Evolutionary conservation across 2,329 filamentous ascomycete genomes (phyloP).

Genomic region (Fusarium graminum): DNA sequence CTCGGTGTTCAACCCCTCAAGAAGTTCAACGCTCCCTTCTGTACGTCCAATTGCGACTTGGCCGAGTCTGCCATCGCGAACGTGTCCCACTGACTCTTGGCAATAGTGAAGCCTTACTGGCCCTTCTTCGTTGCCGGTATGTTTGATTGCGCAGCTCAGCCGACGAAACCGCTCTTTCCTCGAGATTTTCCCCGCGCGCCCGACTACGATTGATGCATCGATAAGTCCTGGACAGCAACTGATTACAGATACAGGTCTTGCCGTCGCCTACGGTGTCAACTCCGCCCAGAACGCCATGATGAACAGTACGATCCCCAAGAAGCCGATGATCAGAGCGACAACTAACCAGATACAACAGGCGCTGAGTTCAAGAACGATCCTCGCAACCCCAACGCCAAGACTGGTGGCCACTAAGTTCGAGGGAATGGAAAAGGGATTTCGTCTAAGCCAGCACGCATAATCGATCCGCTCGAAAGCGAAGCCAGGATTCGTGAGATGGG

Average conservation of each 20-base stretch:
- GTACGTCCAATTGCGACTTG: slow-evolving; percentile 69
- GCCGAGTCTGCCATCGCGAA: slow-evolving; percentile 32
- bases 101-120: slow-evolving; percentile 85
- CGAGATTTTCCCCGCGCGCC: slow-evolving; percentile 18
- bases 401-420: slow-evolving; percentile 59
- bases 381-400: slow-evolving; percentile 78
- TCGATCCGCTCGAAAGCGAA: slow-evolving; percentile 47
- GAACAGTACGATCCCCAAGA: slow-evolving; percentile 69
- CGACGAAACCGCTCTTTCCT: slow-evolving; percentile 28
- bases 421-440: slow-evolving; percentile 43
- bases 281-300: slow-evolving; percentile 81
- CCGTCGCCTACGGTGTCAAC: slow-evolving; percentile 95
- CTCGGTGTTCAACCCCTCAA: slow-evolving; percentile 75
- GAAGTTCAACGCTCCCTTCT: slow-evolving; percentile 83
- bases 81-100: slow-evolving; percentile 49
- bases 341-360: slow-evolving; percentile 66
- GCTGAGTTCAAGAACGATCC: slow-evolving; percentile 98
- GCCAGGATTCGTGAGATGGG: slow-evolving; percentile 48
- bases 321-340: slow-evolving; percentile 26
- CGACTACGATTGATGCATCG: slow-evolving; percentile 41
- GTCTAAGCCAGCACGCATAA: slow-evolving; percentile 44
- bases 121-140: slow-evolving; percentile 96
- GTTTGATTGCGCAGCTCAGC: slow-evolving; percentile 55
- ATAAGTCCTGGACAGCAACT: slow-evolving; percentile 43
- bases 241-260: slow-evolving; percentile 69